Conservation (phyloP, 768 basidiomycete genomes). For the Pluteus cervinus region DNA sequence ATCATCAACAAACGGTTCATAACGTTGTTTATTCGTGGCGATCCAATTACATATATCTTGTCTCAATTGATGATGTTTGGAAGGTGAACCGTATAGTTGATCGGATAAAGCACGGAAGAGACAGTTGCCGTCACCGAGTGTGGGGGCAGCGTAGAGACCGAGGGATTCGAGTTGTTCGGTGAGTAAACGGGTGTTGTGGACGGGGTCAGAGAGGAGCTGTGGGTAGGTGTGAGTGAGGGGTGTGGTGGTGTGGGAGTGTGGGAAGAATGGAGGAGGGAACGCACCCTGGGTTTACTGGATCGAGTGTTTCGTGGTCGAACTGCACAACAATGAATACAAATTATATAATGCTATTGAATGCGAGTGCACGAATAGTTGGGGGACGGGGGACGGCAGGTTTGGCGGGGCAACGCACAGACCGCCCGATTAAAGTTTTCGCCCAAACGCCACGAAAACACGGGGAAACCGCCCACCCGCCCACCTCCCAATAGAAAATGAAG, state of each 20-base stretch:
- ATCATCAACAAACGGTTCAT: slow-evolving; percentile 83
- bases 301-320: slow-evolving; percentile 34
- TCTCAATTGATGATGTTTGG: slow-evolving; percentile 62
- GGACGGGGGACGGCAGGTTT: no score
- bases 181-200: slow-evolving; percentile 59
- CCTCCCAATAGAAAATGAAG: no score
- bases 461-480: no score
- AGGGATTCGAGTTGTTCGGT: slow-evolving; percentile 67
- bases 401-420: no score
- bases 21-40: slow-evolving; percentile 57
- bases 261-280: slow-evolving; percentile 18
- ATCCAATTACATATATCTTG: slow-evolving; percentile 83
- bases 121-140: slow-evolving; percentile 89
- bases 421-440: no score
- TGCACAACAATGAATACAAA: no score
- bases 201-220: slow-evolving; percentile 50
- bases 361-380: no score
- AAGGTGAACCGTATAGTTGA: slow-evolving; percentile 75
- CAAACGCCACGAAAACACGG: no score
- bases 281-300: slow-evolving; percentile 33
- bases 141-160: slow-evolving; percentile 83
- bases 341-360: no score
- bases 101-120: slow-evolving; percentile 88
- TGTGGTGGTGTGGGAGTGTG: slow-evolving; percentile 8
- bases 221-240: slow-evolving; percentile 9